Base-by-base conservation (phyloP, 495 filamentous ascomycete species). In the Penicillium waksmanii region DNA sequence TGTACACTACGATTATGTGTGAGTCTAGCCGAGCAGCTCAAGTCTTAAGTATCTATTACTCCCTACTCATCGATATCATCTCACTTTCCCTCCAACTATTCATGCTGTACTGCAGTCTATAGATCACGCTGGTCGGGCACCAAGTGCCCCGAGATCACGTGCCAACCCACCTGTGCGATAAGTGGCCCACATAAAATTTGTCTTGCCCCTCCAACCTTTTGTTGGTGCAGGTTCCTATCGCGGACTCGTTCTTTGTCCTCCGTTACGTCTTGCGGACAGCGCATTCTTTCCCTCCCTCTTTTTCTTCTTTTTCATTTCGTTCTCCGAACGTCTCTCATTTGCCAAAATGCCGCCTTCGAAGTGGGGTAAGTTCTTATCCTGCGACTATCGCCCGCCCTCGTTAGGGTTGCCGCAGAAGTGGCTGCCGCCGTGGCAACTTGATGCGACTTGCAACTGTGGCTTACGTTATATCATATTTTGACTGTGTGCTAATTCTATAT, bases 331-430 rank as follows among this genome's bases (percentile, higher is more conserved):
- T 57, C n/a, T 43, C 12, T 38, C 19, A 55, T 55, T 57, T 52
- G 55, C 61, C 60, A 67, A 63, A 64, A 81, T 81, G 78, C 65
- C 78, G 36, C 78, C 78, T 67, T 77, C 75, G 48, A 80, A 80
- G 76, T 81, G 78, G 78, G 78, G 78, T 81, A 77, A 63, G 78
- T 77, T 62, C 59, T 62, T 60, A 56, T 71, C 66, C 58, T 65
- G 18, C 44, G 49, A 54, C 36, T 60, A 53, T 52, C 35, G 12
- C 27, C 33, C 27, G 49, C 10, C 15, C 17, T 44, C 42, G 42
- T 44, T 40, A 13, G 36, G n/a, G n/a, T 10, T 44, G 42, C 27
- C 27, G 42, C 42, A 23, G 23, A 23, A 23, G 23, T 23, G 23
- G n/a, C 17, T 44, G 42, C 27, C 27, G 42, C 42, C 17, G 42